phyloP scores from a whole-genome alignment of 257 asterid species.

The Solanum ossicruentum region DNA sequence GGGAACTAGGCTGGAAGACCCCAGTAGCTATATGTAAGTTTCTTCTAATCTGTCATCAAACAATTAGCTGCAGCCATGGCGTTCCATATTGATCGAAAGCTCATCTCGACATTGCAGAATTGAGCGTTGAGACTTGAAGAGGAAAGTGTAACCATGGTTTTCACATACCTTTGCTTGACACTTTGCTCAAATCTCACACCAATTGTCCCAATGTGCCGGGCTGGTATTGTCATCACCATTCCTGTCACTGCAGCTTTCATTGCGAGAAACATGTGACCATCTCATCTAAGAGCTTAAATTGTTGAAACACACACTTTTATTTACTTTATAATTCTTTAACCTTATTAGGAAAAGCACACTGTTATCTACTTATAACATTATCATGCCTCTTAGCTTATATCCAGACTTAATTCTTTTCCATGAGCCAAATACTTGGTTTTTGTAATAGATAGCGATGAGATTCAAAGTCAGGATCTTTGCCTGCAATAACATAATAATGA shows the following conservation, averaged over 20 bases:
- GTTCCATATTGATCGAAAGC: slow-evolving; percentile 13
- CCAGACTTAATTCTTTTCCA: neutral
- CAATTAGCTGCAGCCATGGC: slow-evolving; percentile 17
- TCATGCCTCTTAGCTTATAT: neutral
- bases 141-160: slow-evolving; percentile 72
- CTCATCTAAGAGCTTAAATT: neutral
- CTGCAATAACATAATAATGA: neutral
- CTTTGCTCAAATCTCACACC: slow-evolving; percentile 66
- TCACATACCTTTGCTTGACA: slow-evolving; percentile 64
- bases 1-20: neutral
- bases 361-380: neutral
- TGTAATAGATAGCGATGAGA: neutral
- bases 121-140: too few relatives aligned
- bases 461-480: neutral
- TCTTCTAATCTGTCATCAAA: neutral
- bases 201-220: slow-evolving; percentile 75
- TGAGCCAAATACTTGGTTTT: neutral
- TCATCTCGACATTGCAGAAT: too few relatives aligned
- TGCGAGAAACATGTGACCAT: neutral
- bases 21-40: neutral
- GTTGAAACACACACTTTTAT: neutral
- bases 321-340: neutral
- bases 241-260: neutral
- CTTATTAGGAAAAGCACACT: too few relatives aligned
- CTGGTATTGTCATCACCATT: neutral